Evolutionary conservation across 106 monocot species (phyloP), one percentile per base, ranked within the genome.

Genomic region (Dactylorhiza incarnata): DNA sequence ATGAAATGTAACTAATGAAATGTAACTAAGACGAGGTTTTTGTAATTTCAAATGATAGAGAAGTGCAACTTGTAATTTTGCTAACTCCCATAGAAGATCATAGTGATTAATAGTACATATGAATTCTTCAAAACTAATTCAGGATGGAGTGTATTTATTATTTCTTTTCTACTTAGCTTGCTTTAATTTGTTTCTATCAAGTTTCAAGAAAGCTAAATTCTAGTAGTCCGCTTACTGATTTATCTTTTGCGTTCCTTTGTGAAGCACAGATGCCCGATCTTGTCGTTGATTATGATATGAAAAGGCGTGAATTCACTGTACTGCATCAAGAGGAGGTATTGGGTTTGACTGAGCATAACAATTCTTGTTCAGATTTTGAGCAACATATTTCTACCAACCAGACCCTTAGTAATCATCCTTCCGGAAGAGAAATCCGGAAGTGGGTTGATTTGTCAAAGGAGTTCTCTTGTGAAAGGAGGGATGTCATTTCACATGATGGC

Each of bases 231-330:
- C 3, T 25, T 44, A 13, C 49, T 48, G 19, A 52, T 65, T 37
- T 2, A 24, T 56, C 74, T 78, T 45, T 52, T 73, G 37, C 3
- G 37, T 19, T 52, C 29, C 74, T 48, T 52, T 80, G 20, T 74
- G 59, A 83, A 69, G 22, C 83, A 71, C 76, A 97, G 97, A 84
- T 97, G 76, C 97, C 97, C 74, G 97, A 97, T 88, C 14, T 89
- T 23, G 76, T 89, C 23, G 87, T 94, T 81, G 94, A 94, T 71
- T 97, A 97, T 68, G 79, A 93, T 75, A 86, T 94, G 91, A 56
- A 23, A 63, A 86, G 86, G 61, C 81, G 70, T 69, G 83, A 55
- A 22, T 89, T 89, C 72, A 76, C 59, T 47, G 75, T 94, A 49
- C 73, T 91, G 58, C 87, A 97, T 82, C 97, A 91, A 85, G 97